Evolutionary conservation across 2,329 filamentous ascomycete genomes (phyloP).

Genomic region (Mycosphaerella sp.): DNA sequence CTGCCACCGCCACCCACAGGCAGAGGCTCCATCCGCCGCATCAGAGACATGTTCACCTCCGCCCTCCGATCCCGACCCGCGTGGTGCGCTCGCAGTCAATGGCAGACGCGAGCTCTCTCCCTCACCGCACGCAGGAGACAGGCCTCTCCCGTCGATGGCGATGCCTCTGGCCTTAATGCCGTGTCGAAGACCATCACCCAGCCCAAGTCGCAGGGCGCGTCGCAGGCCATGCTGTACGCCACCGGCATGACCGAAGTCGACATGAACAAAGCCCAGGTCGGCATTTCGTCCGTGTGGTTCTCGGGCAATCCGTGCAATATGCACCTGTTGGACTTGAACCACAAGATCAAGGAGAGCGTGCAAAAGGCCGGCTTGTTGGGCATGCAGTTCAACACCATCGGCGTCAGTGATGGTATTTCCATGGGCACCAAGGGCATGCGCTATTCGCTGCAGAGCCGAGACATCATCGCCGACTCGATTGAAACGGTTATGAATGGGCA

Average conservation of each 20-base stretch:
- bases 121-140: conserved; percentile 17
- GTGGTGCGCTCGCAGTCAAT: conserved; percentile 23
- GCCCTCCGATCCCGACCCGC: conserved; percentile 18
- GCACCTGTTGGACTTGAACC: conserved; percentile 87
- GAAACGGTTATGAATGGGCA: conserved; percentile 99
- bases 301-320: conserved; percentile 99
- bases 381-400: conserved; percentile 98
- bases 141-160: conserved; percentile 22
- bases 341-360: conserved; percentile 66
- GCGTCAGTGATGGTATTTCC: conserved; percentile 93
- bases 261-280: conserved; percentile 94
- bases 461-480: conserved; percentile 96
- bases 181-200: conserved; percentile 82
- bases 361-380: conserved; percentile 70
- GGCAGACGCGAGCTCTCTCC: conserved; percentile 14
- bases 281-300: conserved; percentile 98
- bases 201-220: conserved; percentile 95
- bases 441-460: conserved; percentile 72
- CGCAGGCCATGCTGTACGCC: conserved; percentile 97
- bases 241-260: conserved; percentile 80
- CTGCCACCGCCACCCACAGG: background rate
- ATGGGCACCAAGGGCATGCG: conserved; percentile 99
- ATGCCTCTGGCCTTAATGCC: conserved; percentile 60
- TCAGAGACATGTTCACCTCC: conserved; percentile 15
- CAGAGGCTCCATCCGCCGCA: background rate